These are phyloP conservation scores for Coprinellus micaceus DNA, from an alignment of 768 basidiomycete species.

Conservation along the genomic window DNA sequence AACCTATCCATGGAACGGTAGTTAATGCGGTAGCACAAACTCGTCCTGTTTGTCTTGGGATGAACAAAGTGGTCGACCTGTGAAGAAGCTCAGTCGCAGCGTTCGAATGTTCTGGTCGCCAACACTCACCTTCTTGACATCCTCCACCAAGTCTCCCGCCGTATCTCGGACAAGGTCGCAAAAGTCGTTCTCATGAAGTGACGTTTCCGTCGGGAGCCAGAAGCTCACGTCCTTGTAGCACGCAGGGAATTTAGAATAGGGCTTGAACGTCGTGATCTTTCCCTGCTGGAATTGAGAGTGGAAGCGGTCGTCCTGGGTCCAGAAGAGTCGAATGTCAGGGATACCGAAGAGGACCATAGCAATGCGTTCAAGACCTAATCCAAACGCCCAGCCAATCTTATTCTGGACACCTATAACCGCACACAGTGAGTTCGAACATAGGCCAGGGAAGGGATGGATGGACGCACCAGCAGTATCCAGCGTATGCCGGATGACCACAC, in stretches of 20 bases:
- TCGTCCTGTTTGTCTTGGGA: conserved; percentile 77
- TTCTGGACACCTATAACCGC: conserved; percentile 56
- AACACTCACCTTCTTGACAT: conserved; percentile 71
- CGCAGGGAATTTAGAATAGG: conserved; percentile 90
- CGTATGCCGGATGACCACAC: conserved; percentile 87
- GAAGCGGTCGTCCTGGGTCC: conserved; percentile 89
- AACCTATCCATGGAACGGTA: conserved; percentile 97
- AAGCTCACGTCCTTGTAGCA: conserved; percentile 95
- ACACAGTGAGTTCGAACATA: conserved; percentile 9
- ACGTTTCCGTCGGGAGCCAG: conserved; percentile 63
- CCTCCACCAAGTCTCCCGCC: conserved; percentile 89
- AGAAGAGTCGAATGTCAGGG: conserved; percentile 97
- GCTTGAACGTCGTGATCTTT: conserved; percentile 76
- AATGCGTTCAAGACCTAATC: conserved; percentile 93
- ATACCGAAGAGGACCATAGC: conserved; percentile 97
- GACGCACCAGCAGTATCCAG: conserved; percentile 80
- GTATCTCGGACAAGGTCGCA: conserved; percentile 92
- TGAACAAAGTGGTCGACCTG: conserved; percentile 92
- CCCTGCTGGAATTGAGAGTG: conserved; percentile 78
- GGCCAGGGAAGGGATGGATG: conserved; percentile 18
- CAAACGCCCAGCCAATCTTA: conserved; percentile 97
- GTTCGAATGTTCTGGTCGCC: too few relatives aligned
- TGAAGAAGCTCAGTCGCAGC: background rate
- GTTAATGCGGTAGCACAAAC: conserved; percentile 86
- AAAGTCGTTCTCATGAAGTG: conserved; percentile 92